phyloP scores from a whole-genome alignment of 768 basidiomycete species.

The Boletus rubroflammeus region DNA sequence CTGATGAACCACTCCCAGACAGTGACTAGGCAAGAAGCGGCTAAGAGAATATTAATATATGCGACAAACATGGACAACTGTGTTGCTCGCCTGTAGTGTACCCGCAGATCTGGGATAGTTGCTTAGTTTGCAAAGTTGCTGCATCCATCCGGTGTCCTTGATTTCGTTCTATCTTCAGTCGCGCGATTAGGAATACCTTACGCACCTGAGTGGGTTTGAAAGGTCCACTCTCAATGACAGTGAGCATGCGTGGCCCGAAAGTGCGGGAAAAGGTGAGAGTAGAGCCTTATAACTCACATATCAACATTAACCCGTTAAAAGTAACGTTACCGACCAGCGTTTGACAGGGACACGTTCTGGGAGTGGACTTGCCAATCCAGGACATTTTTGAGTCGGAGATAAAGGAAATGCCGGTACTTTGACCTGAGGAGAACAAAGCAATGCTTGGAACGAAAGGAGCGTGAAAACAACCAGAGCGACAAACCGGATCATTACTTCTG shows the following conservation, averaged over 20 bases:
- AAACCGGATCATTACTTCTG: not conserved
- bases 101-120: slow-evolving; percentile 1
- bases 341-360: not conserved
- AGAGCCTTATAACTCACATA: not conserved
- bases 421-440: too few relatives aligned
- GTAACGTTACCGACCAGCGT: not conserved
- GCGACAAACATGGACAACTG: not conserved
- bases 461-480: not conserved
- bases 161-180: not conserved
- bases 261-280: not conserved
- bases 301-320: not conserved
- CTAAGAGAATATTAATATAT: not conserved
- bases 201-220: slow-evolving; percentile 1
- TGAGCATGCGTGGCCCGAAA: not conserved
- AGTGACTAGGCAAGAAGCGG: slow-evolving; percentile 2
- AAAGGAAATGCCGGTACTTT: not conserved
- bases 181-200: not conserved
- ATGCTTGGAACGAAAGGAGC: not conserved
- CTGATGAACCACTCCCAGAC: slow-evolving; percentile 22
- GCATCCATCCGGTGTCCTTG: slow-evolving; percentile 4
- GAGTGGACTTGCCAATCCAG: not conserved
- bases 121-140: too few relatives aligned
- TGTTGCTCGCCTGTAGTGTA: slow-evolving; percentile 7
- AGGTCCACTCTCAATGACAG: not conserved
- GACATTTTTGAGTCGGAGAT: not conserved